phyloP scores from a whole-genome alignment of 345 rosid genomes.

The Carallia brachiata region DNA sequence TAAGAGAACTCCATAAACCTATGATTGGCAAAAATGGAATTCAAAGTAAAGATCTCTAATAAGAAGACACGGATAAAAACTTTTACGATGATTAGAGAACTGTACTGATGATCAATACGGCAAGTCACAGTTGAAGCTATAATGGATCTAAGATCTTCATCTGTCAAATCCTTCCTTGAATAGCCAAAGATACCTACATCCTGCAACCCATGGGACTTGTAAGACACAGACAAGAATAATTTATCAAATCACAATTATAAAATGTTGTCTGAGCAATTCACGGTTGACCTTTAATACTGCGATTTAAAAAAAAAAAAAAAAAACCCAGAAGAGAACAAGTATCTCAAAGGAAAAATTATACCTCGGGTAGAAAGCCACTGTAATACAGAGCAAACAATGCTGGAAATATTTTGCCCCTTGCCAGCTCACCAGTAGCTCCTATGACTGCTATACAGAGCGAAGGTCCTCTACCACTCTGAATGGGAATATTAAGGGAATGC shows the following conservation, averaged over 20 bases:
- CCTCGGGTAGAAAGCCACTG: conserved; percentile 82
- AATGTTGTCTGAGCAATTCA: too few relatives aligned
- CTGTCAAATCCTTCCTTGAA: conserved; percentile 68
- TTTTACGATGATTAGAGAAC: conserved; percentile 17
- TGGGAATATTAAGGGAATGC: conserved; percentile 22
- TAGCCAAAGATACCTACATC: conserved; percentile 64
- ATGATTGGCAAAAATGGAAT: not conserved
- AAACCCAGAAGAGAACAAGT: too few relatives aligned
- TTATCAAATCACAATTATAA: not conserved
- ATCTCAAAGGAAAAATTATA: conserved; percentile 13
- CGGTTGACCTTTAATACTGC: too few relatives aligned
- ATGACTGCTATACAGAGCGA: conserved; percentile 72
- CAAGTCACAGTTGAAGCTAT: conserved; percentile 69
- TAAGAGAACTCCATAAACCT: too few relatives aligned
- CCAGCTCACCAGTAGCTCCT: conserved; percentile 79
- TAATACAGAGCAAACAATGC: conserved; percentile 75
- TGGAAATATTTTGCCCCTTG: conserved; percentile 61
- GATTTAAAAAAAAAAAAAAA: too few relatives aligned
- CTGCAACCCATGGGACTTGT: conserved; percentile 35
- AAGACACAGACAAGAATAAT: conserved; percentile 1
- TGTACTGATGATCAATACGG: conserved; percentile 71
- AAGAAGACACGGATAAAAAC: not conserved
- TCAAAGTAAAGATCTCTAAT: not conserved
- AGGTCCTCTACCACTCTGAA: conserved; percentile 34
- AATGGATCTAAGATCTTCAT: conserved; percentile 65